A percentile compares a stretch with the other conserved stretches of the same genome.
These are phyloP conservation scores for Madurella mycetomatis DNA, from an alignment of 2,329 filamentous ascomycete species.

Conservation along the genomic window DNA sequence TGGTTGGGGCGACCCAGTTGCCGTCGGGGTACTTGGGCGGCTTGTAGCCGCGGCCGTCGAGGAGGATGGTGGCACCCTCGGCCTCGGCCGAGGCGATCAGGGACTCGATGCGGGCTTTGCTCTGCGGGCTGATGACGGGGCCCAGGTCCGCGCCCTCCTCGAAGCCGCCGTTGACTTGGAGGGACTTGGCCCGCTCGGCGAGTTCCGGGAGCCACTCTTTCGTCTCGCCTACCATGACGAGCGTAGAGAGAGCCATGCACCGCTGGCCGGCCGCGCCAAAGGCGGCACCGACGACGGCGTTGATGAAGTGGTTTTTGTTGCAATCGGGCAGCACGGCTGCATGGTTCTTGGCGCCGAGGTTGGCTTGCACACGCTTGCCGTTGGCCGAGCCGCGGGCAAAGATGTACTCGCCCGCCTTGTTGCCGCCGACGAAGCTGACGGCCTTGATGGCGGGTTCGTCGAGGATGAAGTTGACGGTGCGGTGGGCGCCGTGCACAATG, in stretches of 20 bases:
- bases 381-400: slow-evolving; percentile 73
- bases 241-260: slow-evolving; percentile 80
- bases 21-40: slow-evolving; percentile 77
- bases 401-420: slow-evolving; percentile 87
- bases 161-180: slow-evolving; percentile 76
- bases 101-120: slow-evolving; percentile 71
- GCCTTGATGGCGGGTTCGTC: slow-evolving; percentile 84
- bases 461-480: slow-evolving; percentile 80
- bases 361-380: slow-evolving; percentile 84
- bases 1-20: slow-evolving; percentile 80
- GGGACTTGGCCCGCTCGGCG: slow-evolving; percentile 66
- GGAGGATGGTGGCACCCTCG: slow-evolving; percentile 76
- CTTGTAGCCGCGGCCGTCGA: slow-evolving; percentile 72
- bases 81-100: slow-evolving; percentile 72
- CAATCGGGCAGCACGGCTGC: slow-evolving; percentile 78
- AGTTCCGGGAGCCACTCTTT: slow-evolving; percentile 78
- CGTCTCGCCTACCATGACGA: slow-evolving; percentile 80
- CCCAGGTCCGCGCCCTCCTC: slow-evolving; percentile 75
- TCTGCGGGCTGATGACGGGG: slow-evolving; percentile 75
- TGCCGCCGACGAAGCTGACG: slow-evolving; percentile 79
- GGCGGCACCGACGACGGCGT: slow-evolving; percentile 76
- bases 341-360: slow-evolving; percentile 85
- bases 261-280: slow-evolving; percentile 82
- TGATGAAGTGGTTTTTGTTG: slow-evolving; percentile 87
- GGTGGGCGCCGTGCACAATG: slow-evolving; percentile 74